Conservation (phyloP, 192 early-diverging fungal genomes). For the Rhizophlyctis rosea region DNA sequence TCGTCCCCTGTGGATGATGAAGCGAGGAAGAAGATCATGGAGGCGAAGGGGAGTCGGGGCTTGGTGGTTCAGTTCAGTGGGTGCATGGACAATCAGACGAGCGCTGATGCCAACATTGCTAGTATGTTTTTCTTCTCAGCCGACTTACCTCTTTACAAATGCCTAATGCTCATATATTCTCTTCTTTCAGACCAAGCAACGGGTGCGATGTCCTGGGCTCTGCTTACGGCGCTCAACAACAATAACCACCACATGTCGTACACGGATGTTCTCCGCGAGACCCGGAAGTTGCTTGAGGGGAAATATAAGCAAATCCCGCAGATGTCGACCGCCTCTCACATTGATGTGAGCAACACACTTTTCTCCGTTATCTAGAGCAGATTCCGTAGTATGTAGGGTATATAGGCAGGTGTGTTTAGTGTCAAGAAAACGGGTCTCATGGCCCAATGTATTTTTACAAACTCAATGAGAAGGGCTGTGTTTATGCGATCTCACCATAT, state of each 20-base stretch:
- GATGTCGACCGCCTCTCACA: slow-evolving; percentile 37
- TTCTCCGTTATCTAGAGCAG: slow-evolving; percentile 27
- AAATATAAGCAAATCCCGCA: slow-evolving; percentile 50
- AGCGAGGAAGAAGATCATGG: slow-evolving; percentile 15
- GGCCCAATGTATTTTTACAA: no score
- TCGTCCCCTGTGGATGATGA: slow-evolving; percentile 17
- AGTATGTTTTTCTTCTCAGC: slow-evolving; percentile 17
- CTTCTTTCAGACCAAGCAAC: slow-evolving; percentile 46
- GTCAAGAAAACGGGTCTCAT: no score
- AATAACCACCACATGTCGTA: slow-evolving; percentile 35
- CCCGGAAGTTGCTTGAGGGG: slow-evolving; percentile 30
- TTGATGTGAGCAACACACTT: slow-evolving; percentile 34
- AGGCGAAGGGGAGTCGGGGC: slow-evolving; percentile 28
- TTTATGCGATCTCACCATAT: no score
- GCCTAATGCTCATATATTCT: background rate
- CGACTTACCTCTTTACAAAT: background rate
- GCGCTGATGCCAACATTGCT: slow-evolving; percentile 66
- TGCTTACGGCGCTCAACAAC: slow-evolving; percentile 44
- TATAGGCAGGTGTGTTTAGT: no score
- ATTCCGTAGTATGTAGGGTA: no score
- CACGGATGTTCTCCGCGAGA: slow-evolving; percentile 46
- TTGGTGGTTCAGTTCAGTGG: slow-evolving; percentile 66
- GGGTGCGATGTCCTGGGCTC: slow-evolving; percentile 66
- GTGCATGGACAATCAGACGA: slow-evolving; percentile 72
- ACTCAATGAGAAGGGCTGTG: no score